Evolutionary conservation across 2,329 filamentous ascomycete species (phyloP), one percentile per base, ranked within the genome.

Genomic region (Aureobasidium leucospermi): DNA sequence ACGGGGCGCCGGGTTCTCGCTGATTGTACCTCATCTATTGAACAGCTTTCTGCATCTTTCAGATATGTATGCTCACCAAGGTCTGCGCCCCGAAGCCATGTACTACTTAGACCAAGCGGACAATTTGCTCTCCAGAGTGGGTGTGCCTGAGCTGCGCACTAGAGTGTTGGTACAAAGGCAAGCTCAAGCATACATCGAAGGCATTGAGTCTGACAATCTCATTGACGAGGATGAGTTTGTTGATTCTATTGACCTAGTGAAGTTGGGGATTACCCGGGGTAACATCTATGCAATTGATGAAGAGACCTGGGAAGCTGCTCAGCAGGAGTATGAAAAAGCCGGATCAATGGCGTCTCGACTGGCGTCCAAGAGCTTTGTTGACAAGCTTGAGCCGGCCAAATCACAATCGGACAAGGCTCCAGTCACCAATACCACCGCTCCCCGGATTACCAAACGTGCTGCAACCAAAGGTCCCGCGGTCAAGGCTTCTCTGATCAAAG

Each of bases 21-120:
- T 34, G 3, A 56, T 56, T 11, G 7, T 94, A 7, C 82, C 84
- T 31, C 85, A 87, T 1, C 79, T 96, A 19, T 86, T 91, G 66
- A 81, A 83, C 32, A 84, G 85, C 59, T 77, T 96, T 13, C 74
- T 86, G 61, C 86, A 91, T 60, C 81, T 96, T 3, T 90, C 90
- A 0, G 81, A 82, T 4, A 78, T 96, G 1, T 96, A 92, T 66
- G 85, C 88, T 1, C 87, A 96, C 64, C 83, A 94, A 63, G 94
- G 94, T 31, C 82, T 96, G 74, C 90, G 91, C 64, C 86, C 90
- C 62, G 93, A 97, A 70, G 93, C 93, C 1, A 76, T 93, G 0
- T 94, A 92, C 70, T 95, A 96, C 65, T 86, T 88, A 1, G 88
- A 96, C 65, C 88, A 94, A 66, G 91, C 91, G 0, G 79, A 87